These are phyloP conservation scores for Prunus salicina DNA, from an alignment of 306 rosid species.

Conservation along the genomic window DNA sequence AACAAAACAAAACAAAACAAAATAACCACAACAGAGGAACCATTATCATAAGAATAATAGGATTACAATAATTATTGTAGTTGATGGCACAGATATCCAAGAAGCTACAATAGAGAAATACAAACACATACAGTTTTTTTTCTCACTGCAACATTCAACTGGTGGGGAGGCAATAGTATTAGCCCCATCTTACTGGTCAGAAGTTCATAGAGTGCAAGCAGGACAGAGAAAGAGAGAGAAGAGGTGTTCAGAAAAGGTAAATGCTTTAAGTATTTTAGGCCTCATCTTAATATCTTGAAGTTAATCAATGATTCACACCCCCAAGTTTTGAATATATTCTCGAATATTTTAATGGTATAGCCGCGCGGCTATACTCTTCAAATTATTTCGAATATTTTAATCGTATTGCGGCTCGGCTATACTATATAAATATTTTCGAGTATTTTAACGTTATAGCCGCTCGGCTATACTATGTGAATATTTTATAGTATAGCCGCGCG, in stretches of 20 bases:
- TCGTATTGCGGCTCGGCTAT: too few relatives aligned
- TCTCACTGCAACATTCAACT: neutral
- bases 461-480: too few relatives aligned
- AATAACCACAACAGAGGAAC: neutral
- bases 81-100: slow-evolving; percentile 32
- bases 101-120: slow-evolving; percentile 52
- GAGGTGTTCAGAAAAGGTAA: neutral
- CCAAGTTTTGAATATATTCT: too few relatives aligned
- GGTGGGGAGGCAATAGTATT: neutral
- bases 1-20: neutral
- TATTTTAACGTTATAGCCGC: too few relatives aligned
- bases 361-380: too few relatives aligned
- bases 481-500: too few relatives aligned
- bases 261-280: neutral
- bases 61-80: too few relatives aligned
- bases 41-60: too few relatives aligned
- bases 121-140: neutral
- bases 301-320: neutral
- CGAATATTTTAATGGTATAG: too few relatives aligned
- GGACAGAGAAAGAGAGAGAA: neutral
- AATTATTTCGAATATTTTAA: too few relatives aligned
- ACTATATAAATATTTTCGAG: too few relatives aligned
- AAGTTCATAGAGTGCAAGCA: neutral
- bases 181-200: neutral
- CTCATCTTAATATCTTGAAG: neutral